Conservation (phyloP, 169 alveolate species). For the Babesia bovis region DNA sequence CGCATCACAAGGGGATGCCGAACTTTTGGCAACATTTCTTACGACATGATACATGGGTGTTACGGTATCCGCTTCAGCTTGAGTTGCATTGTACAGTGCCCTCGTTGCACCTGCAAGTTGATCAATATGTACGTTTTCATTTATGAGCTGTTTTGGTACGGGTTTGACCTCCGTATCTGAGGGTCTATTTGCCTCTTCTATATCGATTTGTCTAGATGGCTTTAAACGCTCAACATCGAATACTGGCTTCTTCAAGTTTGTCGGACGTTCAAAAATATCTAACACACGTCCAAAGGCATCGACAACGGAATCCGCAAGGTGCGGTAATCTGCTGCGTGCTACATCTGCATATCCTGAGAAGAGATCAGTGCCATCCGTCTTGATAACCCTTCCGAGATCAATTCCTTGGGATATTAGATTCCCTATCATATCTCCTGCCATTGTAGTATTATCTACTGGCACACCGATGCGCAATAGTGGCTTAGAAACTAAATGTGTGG, state of each 20-base stretch:
- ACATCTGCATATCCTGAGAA: conserved; percentile 4
- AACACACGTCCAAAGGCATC: conserved; percentile 48
- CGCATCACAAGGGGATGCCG: conserved; percentile 57
- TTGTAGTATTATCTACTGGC: neutral
- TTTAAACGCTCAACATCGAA: conserved; percentile 14
- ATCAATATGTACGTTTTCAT: conserved; percentile 9
- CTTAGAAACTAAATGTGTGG: no score
- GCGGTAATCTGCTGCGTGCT: conserved; percentile 31
- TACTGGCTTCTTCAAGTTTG: conserved; percentile 40
- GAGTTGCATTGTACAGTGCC: conserved; percentile 20
- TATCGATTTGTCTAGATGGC: conserved; percentile 24
- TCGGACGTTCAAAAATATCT: conserved; percentile 53
- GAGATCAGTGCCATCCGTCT: conserved; percentile 44
- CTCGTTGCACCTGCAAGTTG: conserved; percentile 6
- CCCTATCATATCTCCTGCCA: conserved; percentile 23
- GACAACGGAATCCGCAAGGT: conserved; percentile 47
- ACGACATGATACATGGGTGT: neutral
- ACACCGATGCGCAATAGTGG: neutral
- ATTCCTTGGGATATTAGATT: conserved; percentile 9
- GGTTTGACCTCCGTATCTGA: conserved; percentile 8
- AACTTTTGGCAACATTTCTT: neutral
- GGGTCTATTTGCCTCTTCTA: conserved; percentile 21
- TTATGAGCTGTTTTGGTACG: neutral
- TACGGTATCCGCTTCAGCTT: neutral
- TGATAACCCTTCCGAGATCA: conserved; percentile 34